Evolutionary conservation across 2,329 filamentous ascomycete species (phyloP), one percentile per base, ranked within the genome.

Genomic region (Cladophialophora yegresii): DNA sequence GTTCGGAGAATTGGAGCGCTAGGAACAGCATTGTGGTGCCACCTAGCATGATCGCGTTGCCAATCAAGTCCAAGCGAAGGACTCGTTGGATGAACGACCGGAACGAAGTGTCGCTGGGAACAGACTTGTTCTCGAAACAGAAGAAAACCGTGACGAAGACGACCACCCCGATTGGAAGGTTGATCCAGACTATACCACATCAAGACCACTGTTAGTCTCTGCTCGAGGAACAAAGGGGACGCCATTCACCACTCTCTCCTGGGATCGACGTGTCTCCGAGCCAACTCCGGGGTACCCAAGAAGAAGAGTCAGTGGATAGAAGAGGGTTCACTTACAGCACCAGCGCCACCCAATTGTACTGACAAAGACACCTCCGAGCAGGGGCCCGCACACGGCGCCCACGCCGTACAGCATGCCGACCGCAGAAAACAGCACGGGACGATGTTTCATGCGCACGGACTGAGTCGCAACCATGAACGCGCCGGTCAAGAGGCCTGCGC

Each of bases 11-110:
- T 30, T 71, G 64, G 3, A 71, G 65, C 3, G 69, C 69, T 12
- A 69, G 40, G 36, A 71, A 64, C 4, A 72, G 60, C 63, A 68
- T 64, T 6, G 66, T 60, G 62, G 50, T 32, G 12, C 58, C 64
- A 28, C 54, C 47, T 13, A 88, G 73, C 67, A 89, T 83, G 73
- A 87, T 81, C n/a, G 83, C 71, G 13, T 83, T 86, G 26, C 86
- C 86, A 0, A 87, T 71, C 0, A 84, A 83, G 62, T 88, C 85
- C 51, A 87, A 71, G 30, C 69, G 63, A 3, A 55, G 16, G 5
- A 75, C 23, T 30, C 72, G 67, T 40, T 71, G 45, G 23, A 59
- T 60, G 32, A 70, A 60, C 9, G 67, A 43, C 26, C 6, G 26
- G 26, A 28, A 6, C 26, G 26, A 28, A 3, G 26, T 28, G 26